Evolutionary conservation across 768 basidiomycete genomes (phyloP).

Genomic region (Rhodotorula paludigena): DNA sequence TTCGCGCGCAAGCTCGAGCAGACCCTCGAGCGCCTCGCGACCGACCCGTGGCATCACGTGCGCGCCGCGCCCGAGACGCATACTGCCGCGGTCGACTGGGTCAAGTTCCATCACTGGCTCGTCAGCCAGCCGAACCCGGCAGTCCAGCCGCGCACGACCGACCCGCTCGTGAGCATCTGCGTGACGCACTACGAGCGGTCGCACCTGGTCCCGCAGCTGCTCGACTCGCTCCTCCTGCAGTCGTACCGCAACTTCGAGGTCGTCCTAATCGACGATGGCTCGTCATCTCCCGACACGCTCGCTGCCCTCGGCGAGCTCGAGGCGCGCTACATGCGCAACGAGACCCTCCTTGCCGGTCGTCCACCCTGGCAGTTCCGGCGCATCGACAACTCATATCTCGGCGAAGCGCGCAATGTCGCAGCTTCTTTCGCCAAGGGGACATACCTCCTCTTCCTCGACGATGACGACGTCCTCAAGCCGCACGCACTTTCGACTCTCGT

Average conservation of each 20-base stretch:
- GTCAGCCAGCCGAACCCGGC: background rate
- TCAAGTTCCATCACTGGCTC: slow-evolving; percentile 23
- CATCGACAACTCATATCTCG: slow-evolving; percentile 32
- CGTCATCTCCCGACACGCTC: background rate
- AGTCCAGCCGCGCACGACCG: background rate
- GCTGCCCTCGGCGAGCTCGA: slow-evolving; percentile 18
- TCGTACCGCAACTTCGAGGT: slow-evolving; percentile 28
- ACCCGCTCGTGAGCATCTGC: slow-evolving; percentile 32
- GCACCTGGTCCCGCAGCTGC: slow-evolving; percentile 29
- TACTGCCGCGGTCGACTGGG: slow-evolving; percentile 13
- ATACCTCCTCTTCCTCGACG: slow-evolving; percentile 38
- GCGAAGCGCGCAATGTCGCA: slow-evolving; percentile 35
- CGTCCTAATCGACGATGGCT: slow-evolving; percentile 38
- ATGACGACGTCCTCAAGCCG: slow-evolving; percentile 40
- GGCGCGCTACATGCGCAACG: slow-evolving; percentile 5
- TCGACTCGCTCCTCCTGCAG: slow-evolving; percentile 31
- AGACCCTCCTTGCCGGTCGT: background rate
- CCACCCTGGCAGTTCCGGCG: slow-evolving; percentile 15
- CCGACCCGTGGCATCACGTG: background rate
- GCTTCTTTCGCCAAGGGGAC: background rate
- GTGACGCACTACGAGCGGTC: slow-evolving; percentile 38
- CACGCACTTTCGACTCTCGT: slow-evolving; percentile 33
- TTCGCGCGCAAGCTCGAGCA: slow-evolving; percentile 10
- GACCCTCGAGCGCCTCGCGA: background rate
- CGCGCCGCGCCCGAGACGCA: slow-evolving; percentile 16